phyloP scores from a whole-genome alignment of 305 asterid genomes.

The Striga hermonthica region DNA sequence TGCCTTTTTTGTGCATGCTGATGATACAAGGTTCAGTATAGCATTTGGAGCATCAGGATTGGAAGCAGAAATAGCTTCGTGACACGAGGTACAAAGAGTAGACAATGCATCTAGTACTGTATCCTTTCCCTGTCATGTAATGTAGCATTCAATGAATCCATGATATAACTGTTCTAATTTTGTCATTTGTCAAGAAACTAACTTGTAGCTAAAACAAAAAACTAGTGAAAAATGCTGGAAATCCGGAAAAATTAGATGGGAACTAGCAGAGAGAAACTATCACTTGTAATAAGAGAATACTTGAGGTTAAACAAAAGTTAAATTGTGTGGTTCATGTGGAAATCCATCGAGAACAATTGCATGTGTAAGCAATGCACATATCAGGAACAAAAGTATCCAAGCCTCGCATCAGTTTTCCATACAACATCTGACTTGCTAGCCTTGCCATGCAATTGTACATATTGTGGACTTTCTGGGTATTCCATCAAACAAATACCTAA shows the following conservation, averaged over 20 bases:
- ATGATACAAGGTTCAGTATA: constrained; percentile 63
- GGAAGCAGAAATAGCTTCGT: constrained; percentile 61
- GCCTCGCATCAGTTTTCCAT: background rate
- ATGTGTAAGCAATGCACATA: constrained; percentile 6
- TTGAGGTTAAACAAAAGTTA: constrained; percentile 25
- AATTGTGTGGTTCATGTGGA: constrained; percentile 11
- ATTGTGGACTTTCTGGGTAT: background rate
- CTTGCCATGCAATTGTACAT: background rate
- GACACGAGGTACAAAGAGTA: constrained; percentile 78
- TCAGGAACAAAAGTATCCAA: background rate
- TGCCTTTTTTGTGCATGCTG: constrained; percentile 76
- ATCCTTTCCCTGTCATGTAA: constrained; percentile 81
- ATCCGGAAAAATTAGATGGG: constrained; percentile 22
- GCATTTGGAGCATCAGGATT: constrained; percentile 66
- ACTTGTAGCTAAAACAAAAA: constrained; percentile 27
- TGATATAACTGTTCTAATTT: constrained; percentile 12
- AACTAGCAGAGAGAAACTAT: constrained; percentile 18
- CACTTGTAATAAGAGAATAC: constrained; percentile 11
- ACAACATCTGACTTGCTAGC: background rate
- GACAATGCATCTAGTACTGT: constrained; percentile 68
- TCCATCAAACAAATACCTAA: background rate
- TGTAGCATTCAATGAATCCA: constrained; percentile 17
- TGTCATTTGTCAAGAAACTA: constrained; percentile 6
- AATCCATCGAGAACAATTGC: background rate
- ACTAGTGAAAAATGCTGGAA: constrained; percentile 18